Evolutionary conservation across 1,139 yeast species (phyloP).

Genomic region (Kodamaea arcana): DNA sequence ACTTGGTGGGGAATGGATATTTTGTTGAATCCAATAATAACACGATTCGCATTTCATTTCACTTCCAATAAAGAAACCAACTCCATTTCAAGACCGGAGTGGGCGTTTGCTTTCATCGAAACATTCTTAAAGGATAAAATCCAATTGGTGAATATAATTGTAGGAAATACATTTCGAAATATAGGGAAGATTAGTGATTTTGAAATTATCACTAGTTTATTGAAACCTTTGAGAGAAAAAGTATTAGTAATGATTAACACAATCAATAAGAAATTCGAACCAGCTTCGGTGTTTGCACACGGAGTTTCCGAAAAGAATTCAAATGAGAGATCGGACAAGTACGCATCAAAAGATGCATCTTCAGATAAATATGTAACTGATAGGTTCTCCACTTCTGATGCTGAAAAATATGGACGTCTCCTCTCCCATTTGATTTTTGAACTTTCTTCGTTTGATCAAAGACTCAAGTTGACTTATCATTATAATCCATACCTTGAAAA

Average conservation of each 20-base stretch:
- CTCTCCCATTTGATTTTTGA: constrained; percentile 62
- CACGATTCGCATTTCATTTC: constrained; percentile 75
- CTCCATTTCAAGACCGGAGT: constrained; percentile 72
- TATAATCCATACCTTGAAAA: constrained; percentile 47
- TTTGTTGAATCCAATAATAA: constrained; percentile 52
- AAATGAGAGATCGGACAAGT: too few species aligned
- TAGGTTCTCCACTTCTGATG: background rate
- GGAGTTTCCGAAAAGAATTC: constrained; percentile 5
- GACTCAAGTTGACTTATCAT: constrained; percentile 49
- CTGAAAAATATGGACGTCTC: constrained; percentile 42
- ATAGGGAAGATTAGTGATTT: constrained; percentile 29
- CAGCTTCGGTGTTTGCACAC: too few species aligned
- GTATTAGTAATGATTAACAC: constrained; percentile 27
- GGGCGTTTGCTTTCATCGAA: constrained; percentile 60
- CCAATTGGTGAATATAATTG: constrained; percentile 29
- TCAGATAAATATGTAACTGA: background rate
- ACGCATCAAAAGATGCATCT: too few species aligned
- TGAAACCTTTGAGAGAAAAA: constrained; percentile 50
- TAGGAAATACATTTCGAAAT: constrained; percentile 29
- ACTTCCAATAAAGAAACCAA: constrained; percentile 59
- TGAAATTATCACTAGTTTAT: constrained; percentile 54
- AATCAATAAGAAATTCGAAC: constrained; percentile 26
- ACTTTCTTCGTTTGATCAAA: constrained; percentile 55
- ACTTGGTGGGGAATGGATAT: constrained; percentile 58
- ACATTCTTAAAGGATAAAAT: constrained; percentile 46